A percentile compares a stretch with the other conserved stretches of the same genome.
phyloP scores from a whole-genome alignment of 2,329 filamentous ascomycete genomes.

The Pezicula neosporulosa region DNA sequence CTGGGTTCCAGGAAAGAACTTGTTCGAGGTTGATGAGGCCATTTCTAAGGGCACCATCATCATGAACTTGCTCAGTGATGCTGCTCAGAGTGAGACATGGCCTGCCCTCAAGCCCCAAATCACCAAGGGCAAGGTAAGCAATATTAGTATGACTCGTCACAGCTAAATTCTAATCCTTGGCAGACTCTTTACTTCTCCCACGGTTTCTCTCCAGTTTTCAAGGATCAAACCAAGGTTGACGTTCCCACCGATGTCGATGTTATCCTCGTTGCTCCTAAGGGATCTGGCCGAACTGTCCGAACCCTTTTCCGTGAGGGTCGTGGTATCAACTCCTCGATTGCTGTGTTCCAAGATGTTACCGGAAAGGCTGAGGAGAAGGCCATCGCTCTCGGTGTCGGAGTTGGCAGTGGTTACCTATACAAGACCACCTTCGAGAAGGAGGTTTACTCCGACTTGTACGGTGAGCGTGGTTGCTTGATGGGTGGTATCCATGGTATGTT shows the following conservation, averaged over 20 bases:
- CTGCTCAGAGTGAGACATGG: slow-evolving; percentile 98
- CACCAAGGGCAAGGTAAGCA: slow-evolving; percentile 90
- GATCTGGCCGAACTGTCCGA: slow-evolving; percentile 96
- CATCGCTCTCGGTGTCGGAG: slow-evolving; percentile 90
- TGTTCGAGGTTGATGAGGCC: slow-evolving; percentile 97
- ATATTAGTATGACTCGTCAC: not conserved
- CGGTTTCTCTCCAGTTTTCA: slow-evolving; percentile 99
- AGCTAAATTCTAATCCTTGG: slow-evolving; percentile 9
- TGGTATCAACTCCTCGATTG: slow-evolving; percentile 99
- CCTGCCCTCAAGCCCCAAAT: slow-evolving; percentile 96
- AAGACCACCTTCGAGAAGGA: slow-evolving; percentile 99
- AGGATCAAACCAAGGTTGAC: slow-evolving; percentile 98
- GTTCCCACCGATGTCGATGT: slow-evolving; percentile 95
- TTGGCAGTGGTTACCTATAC: slow-evolving; percentile 98
- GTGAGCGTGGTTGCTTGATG: slow-evolving; percentile 99
- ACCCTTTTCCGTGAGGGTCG: slow-evolving; percentile 98
- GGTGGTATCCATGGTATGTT: slow-evolving; percentile 99
- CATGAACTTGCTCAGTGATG: slow-evolving; percentile 99
- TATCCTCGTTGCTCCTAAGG: slow-evolving; percentile 99
- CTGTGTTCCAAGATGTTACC: slow-evolving; percentile 97
- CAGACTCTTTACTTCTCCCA: slow-evolving; percentile 99
- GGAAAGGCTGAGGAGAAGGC: slow-evolving; percentile 99
- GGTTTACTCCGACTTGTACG: slow-evolving; percentile 99
- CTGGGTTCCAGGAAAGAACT: slow-evolving; percentile 97
- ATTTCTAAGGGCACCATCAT: slow-evolving; percentile 90